phyloP scores from a whole-genome alignment of 805 yeast species.

The Hanseniaspora meyeri region DNA sequence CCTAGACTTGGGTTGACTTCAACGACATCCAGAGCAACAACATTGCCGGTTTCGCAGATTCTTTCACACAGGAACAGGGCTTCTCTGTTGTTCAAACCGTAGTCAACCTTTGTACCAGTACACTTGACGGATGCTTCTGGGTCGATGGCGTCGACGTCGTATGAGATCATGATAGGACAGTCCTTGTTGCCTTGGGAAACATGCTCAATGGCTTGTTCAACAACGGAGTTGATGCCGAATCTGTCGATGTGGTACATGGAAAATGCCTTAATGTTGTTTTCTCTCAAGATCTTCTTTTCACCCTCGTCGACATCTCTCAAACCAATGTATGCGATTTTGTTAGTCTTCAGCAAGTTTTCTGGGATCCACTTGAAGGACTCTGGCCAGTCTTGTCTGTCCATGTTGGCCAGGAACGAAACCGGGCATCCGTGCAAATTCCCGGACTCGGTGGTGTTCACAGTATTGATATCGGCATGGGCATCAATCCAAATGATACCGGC shows the following conservation, averaged over 20 bases:
- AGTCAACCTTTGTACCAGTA: slow-evolving; percentile 95
- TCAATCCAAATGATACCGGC: slow-evolving; percentile 92
- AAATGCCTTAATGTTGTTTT: slow-evolving; percentile 66
- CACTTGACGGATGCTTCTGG: slow-evolving; percentile 81
- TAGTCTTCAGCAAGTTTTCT: slow-evolving; percentile 49
- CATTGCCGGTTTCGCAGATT: slow-evolving; percentile 76
- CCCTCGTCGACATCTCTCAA: slow-evolving; percentile 84
- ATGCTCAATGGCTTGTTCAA: slow-evolving; percentile 75
- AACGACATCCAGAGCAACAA: slow-evolving; percentile 80
- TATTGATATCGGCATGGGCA: slow-evolving; percentile 95
- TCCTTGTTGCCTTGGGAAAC: slow-evolving; percentile 36
- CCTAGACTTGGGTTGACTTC: slow-evolving; percentile 89
- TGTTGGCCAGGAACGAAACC: slow-evolving; percentile 76
- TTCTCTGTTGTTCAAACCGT: slow-evolving; percentile 88
- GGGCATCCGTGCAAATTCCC: slow-evolving; percentile 98
- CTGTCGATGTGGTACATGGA: slow-evolving; percentile 95
- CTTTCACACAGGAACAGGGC: slow-evolving; percentile 88
- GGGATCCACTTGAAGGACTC: slow-evolving; percentile 66
- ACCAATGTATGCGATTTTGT: slow-evolving; percentile 81
- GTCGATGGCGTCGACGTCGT: slow-evolving; percentile 95
- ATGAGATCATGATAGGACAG: slow-evolving; percentile 73
- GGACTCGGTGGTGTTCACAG: slow-evolving; percentile 66
- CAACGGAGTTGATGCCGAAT: slow-evolving; percentile 80
- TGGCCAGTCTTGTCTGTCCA: slow-evolving; percentile 56
- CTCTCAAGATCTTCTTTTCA: slow-evolving; percentile 62